Conservation (phyloP, 2,329 filamentous ascomycete genomes). For the Talaromyces sp. region DNA sequence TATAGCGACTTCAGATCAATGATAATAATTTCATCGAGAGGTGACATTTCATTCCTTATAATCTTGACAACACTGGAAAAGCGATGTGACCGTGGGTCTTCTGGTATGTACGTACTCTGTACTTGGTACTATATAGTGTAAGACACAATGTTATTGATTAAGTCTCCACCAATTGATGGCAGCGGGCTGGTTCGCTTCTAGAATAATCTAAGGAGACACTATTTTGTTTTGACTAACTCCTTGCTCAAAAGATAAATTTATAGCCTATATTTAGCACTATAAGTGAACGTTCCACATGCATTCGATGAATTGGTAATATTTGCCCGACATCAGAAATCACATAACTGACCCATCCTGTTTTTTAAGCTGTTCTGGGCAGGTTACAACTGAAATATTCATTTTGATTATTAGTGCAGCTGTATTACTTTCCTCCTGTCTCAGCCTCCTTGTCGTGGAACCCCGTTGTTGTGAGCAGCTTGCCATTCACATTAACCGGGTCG, state of each 20-base stretch:
- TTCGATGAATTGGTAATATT: not conserved
- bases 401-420: not conserved
- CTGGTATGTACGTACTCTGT: too few species aligned
- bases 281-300: not conserved
- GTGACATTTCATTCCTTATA: not conserved
- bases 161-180: not conserved
- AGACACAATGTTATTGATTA: too few species aligned
- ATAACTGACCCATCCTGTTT: not conserved
- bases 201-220: not conserved
- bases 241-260: not conserved
- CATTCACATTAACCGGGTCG: constrained; percentile 12
- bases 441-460: constrained; percentile 3
- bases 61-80: not conserved
- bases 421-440: not conserved
- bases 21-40: not conserved
- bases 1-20: not conserved
- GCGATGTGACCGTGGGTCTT: not conserved
- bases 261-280: not conserved
- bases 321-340: not conserved
- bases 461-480: constrained; percentile 1
- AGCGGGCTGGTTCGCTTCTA: not conserved
- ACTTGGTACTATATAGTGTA: too few species aligned
- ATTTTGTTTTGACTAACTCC: too few species aligned
- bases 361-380: not conserved
- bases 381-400: not conserved